phyloP scores from a whole-genome alignment of 2,329 filamentous ascomycete species.

The Botrytis fabae region DNA sequence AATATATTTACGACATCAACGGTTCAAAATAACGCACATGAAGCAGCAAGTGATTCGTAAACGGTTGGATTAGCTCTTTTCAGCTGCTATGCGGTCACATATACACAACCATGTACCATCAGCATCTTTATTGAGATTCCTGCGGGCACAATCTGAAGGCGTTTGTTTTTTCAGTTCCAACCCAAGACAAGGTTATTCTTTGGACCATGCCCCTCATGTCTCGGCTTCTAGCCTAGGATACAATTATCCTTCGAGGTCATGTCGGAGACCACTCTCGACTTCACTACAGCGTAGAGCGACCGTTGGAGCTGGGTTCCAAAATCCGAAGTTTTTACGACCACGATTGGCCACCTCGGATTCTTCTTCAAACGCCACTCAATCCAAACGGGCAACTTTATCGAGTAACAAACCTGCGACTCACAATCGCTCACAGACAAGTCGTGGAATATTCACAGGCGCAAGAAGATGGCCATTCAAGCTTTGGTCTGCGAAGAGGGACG shows the following conservation, averaged over 20 bases:
- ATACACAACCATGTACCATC: conserved; percentile 48
- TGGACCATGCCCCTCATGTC: conserved; percentile 32
- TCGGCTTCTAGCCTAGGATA: conserved; percentile 19
- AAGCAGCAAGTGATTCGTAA: conserved; percentile 19
- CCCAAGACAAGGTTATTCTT: conserved; percentile 37
- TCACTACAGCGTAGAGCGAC: conserved; percentile 27
- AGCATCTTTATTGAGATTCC: conserved; percentile 64
- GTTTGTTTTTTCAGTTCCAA: conserved; percentile 52
- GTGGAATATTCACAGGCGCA: conserved; percentile 29
- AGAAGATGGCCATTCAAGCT: conserved; percentile 35
- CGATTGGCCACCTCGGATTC: conserved; percentile 24
- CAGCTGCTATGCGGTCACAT: conserved; percentile 40
- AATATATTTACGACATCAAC: conserved; percentile 19
- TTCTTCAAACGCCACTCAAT: conserved; percentile 5
- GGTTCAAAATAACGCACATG: conserved; percentile 16
- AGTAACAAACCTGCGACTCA: conserved; percentile 23
- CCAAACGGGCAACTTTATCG: conserved; percentile 16
- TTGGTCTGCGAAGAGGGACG: conserved; percentile 32
- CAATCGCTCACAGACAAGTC: conserved; percentile 25
- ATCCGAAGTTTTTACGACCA: conserved; percentile 37
- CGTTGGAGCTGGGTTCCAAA: conserved; percentile 33
- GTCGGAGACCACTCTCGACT: conserved; percentile 31
- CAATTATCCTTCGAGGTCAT: conserved; percentile 23
- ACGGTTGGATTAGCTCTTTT: conserved; percentile 23
- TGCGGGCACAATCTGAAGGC: conserved; percentile 68